These are phyloP conservation scores for Apophysomyces trapeziformis DNA, from an alignment of 371 early-diverging fungal genomes.

Conservation along the genomic window DNA sequence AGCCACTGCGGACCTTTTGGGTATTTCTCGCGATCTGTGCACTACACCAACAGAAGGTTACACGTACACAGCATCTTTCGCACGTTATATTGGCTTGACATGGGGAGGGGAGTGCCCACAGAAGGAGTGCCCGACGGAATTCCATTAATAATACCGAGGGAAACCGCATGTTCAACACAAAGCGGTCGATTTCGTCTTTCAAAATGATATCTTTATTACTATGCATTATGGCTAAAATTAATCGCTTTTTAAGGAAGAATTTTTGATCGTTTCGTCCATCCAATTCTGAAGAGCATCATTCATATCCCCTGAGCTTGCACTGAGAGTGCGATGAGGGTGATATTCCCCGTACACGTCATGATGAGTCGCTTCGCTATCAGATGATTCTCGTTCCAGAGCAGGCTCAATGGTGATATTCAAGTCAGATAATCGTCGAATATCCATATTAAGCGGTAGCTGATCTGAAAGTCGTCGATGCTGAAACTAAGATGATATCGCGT, in stretches of 20 bases:
- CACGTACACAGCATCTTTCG: too few species aligned
- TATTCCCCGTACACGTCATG: neutral
- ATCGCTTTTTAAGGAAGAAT: neutral
- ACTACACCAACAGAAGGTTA: too few species aligned
- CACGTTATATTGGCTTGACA: too few species aligned
- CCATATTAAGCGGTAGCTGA: slow-evolving; percentile 26
- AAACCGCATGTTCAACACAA: too few species aligned
- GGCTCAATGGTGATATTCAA: slow-evolving; percentile 49
- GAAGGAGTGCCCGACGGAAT: too few species aligned
- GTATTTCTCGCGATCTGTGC: too few species aligned
- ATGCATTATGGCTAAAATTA: neutral
- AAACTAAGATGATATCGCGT: slow-evolving; percentile 28
- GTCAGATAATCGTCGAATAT: slow-evolving; percentile 46
- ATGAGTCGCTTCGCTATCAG: neutral
- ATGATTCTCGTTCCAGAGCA: slow-evolving; percentile 25
- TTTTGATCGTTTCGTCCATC: neutral
- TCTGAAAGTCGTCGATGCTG: slow-evolving; percentile 36
- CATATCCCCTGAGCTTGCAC: neutral
- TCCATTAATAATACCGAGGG: too few species aligned
- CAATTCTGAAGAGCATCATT: neutral
- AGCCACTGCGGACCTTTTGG: too few species aligned
- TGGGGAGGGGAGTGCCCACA: too few species aligned
- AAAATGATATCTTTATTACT: too few species aligned
- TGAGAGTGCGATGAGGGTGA: neutral
- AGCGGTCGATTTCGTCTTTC: too few species aligned